Conservation (phyloP, 805 yeast species). For the Wickerhamia fluorescens region DNA sequence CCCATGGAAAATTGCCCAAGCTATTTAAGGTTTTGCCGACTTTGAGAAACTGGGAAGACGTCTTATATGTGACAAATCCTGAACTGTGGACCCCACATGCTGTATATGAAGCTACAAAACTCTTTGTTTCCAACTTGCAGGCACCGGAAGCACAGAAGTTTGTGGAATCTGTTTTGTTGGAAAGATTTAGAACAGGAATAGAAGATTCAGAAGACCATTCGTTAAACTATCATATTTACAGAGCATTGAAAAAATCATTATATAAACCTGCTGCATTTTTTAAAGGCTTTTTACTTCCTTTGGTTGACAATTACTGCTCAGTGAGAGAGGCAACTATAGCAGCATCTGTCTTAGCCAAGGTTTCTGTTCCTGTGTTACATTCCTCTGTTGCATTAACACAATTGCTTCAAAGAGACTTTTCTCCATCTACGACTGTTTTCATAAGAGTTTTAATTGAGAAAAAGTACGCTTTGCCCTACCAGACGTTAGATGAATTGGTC, state of each 20-base stretch:
- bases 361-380: constrained; percentile 90
- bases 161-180: constrained; percentile 59
- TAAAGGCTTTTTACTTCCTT: constrained; percentile 90
- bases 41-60: constrained; percentile 91
- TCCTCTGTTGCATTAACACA: constrained; percentile 93
- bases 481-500: constrained; percentile 89
- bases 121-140: constrained; percentile 83
- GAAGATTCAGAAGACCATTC: constrained; percentile 70
- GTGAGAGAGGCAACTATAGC: constrained; percentile 93
- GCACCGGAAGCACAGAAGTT: constrained; percentile 87
- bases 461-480: constrained; percentile 94
- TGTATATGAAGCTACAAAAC: constrained; percentile 87
- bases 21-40: constrained; percentile 92
- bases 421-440: constrained; percentile 85
- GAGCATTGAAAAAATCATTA: constrained; percentile 84
- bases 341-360: constrained; percentile 81
- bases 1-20: constrained; percentile 95
- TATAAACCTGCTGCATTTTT: constrained; percentile 98
- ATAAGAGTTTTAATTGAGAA: constrained; percentile 86
- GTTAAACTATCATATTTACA: constrained; percentile 86
- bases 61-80: constrained; percentile 87
- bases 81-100: constrained; percentile 94
- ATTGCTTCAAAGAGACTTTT: constrained; percentile 69
- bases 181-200: constrained; percentile 63
- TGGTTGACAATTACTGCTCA: constrained; percentile 82